Conservation (phyloP, 495 filamentous ascomycete species). For the Hypoxylon lienhwacheense region DNA sequence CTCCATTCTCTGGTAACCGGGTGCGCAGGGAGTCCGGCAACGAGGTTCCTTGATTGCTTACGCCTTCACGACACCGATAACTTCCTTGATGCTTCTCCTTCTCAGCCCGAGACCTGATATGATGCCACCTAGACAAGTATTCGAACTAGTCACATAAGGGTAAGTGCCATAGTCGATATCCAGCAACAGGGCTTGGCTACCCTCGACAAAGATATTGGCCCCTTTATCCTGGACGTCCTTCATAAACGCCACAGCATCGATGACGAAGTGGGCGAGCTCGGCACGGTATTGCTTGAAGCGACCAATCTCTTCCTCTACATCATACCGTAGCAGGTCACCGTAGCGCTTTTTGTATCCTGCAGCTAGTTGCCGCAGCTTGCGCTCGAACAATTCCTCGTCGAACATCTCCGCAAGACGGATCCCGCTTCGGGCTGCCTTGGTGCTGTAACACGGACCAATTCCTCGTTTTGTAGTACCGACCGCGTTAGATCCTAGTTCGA, state of each 20-base stretch:
- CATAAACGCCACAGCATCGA: slow-evolving; percentile 1
- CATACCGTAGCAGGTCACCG: neutral
- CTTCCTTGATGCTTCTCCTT: neutral
- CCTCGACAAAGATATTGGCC: slow-evolving; percentile 1
- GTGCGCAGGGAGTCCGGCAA: neutral
- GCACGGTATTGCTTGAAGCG: neutral
- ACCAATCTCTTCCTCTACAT: neutral
- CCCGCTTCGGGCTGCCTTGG: slow-evolving; percentile 1
- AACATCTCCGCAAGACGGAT: slow-evolving; percentile 1
- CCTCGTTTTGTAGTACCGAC: slow-evolving; percentile 3
- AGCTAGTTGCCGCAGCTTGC: neutral
- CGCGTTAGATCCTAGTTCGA: neutral
- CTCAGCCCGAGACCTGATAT: neutral
- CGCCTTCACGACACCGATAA: slow-evolving; percentile 2
- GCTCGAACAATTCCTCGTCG: neutral
- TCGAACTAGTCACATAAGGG: slow-evolving; percentile 3
- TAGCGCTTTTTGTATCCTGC: slow-evolving; percentile 1
- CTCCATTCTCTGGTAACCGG: neutral
- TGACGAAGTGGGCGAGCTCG: neutral
- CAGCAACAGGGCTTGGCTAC: neutral
- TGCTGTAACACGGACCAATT: slow-evolving; percentile 1
- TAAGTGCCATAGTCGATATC: slow-evolving; percentile 2
- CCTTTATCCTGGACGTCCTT: neutral
- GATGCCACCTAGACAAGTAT: neutral
- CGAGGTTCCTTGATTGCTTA: neutral